Percentiles rank a stretch among this genome's conserved stretches.
These are phyloP conservation scores for Cenchrus purpureus DNA, from an alignment of 176 grass and related monocot genomes.

Conservation along the genomic window DNA sequence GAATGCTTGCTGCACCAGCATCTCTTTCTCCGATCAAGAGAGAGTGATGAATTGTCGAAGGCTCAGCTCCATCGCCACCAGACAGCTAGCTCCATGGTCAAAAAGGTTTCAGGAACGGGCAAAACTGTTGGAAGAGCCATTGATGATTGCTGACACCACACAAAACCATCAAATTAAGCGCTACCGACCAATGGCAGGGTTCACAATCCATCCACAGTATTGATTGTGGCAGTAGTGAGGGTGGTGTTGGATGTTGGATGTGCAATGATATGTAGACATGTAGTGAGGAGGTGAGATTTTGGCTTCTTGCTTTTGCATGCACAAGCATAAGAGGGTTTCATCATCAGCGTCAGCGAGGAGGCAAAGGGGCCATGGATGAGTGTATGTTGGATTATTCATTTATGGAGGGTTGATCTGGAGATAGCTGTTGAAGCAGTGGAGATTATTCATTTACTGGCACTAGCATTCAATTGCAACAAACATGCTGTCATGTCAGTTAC, in stretches of 20 bases:
- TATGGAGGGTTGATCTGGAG: not conserved
- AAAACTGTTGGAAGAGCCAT: conserved; percentile 10
- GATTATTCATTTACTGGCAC: not conserved
- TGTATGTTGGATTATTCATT: not conserved
- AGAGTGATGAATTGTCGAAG: too few relatives aligned
- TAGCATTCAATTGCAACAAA: conserved; percentile 17
- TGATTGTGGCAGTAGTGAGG: not conserved
- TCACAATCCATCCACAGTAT: not conserved
- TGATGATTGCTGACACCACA: not conserved
- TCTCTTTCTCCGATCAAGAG: too few relatives aligned
- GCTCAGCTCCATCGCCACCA: not conserved
- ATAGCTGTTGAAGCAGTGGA: not conserved
- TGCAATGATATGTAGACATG: not conserved
- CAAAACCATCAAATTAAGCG: not conserved
- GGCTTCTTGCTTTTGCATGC: too few relatives aligned
- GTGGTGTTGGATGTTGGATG: not conserved
- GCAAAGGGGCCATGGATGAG: too few relatives aligned
- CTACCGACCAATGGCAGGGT: not conserved
- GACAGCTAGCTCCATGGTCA: not conserved
- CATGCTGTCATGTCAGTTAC: not conserved
- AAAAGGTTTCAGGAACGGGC: not conserved
- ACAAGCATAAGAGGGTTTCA: not conserved
- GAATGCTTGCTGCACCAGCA: not conserved
- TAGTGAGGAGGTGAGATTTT: too few relatives aligned
- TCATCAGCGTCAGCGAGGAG: too few relatives aligned